A percentile compares a stretch with the other conserved stretches of the same genome.
Conservation (phyloP, 306 rosid species). For the Medicago lupulina region DNA sequence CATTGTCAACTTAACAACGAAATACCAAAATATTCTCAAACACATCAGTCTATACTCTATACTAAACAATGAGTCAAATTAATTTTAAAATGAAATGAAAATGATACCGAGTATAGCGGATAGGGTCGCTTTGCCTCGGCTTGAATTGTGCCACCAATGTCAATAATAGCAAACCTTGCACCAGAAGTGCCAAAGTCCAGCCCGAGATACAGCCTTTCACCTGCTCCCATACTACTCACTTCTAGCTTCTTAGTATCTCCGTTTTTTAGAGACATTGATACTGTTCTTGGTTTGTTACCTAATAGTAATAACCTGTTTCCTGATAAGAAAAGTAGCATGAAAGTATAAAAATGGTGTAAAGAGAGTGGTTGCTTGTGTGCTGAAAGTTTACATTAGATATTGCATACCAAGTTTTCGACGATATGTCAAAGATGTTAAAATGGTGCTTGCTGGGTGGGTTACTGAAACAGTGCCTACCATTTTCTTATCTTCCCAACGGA, state of each 20-base stretch:
- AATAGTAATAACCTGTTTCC: constrained; percentile 36
- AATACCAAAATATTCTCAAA: not conserved
- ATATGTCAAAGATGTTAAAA: constrained; percentile 37
- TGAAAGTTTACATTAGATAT: not conserved
- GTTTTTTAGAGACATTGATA: constrained; percentile 52
- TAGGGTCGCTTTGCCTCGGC: constrained; percentile 81
- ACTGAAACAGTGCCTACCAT: constrained; percentile 50
- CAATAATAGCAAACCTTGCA: constrained; percentile 84
- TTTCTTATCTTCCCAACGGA: constrained; percentile 8
- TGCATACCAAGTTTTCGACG: constrained; percentile 45
- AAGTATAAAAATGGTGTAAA: not conserved
- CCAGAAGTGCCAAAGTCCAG: constrained; percentile 94
- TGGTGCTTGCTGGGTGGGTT: constrained; percentile 35
- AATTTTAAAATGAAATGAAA: not conserved
- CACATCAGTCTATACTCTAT: not conserved
- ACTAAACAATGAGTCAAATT: not conserved
- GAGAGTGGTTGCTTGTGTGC: not conserved
- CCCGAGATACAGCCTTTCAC: constrained; percentile 75
- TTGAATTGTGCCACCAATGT: constrained; percentile 59
- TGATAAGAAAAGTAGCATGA: constrained; percentile 28
- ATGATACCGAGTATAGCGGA: constrained; percentile 63
- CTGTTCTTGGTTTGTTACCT: constrained; percentile 35
- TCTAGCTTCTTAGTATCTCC: not conserved
- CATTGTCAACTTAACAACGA: not conserved
- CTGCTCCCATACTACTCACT: not conserved